Percentiles rank a stretch among this genome's conserved stretches.
Evolutionary conservation across 768 basidiomycete species (phyloP).

Genomic region (Saitozyma sp.): DNA sequence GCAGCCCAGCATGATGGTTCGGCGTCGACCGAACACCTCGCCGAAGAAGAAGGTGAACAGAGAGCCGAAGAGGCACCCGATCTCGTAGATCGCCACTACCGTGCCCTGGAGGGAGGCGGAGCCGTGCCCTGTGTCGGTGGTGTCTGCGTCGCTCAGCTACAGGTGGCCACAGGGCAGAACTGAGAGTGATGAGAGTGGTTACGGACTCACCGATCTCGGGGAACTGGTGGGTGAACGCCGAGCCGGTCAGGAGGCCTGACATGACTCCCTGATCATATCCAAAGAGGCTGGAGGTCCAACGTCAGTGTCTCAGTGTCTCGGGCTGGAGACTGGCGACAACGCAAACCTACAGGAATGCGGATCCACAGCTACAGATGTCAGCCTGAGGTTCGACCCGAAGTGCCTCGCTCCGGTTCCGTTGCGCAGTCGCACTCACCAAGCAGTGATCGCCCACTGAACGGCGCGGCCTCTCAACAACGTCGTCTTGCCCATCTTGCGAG

Average conservation of each 20-base stretch:
- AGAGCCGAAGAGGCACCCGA: conserved; percentile 38
- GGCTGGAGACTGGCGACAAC: background rate
- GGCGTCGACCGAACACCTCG: conserved; percentile 31
- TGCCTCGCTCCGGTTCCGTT: no score
- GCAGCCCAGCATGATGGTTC: conserved; percentile 35
- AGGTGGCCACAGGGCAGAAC: background rate
- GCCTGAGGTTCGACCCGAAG: no score
- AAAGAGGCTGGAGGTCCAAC: conserved; percentile 21
- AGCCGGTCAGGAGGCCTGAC: conserved; percentile 21
- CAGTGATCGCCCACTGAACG: conserved; percentile 27
- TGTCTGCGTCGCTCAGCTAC: conserved; percentile 10
- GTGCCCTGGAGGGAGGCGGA: conserved; percentile 32
- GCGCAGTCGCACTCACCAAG: conserved; percentile 4
- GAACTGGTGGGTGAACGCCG: conserved; percentile 21
- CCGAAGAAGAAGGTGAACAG: conserved; percentile 32
- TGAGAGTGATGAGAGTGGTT: background rate
- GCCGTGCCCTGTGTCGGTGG: conserved; percentile 12
- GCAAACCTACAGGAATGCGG: no score
- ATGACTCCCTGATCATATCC: conserved; percentile 33
- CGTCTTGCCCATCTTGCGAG: background rate
- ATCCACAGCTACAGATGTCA: no score
- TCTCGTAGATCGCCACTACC: conserved; percentile 42
- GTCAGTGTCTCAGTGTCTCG: conserved; percentile 6
- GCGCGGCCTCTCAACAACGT: conserved; percentile 15
- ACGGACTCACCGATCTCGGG: conserved; percentile 15